A percentile compares a stretch with the other conserved stretches of the same genome.
These are phyloP conservation scores for Mortierella sp. DNA, from an alignment of 371 early-diverging fungal species.

Conservation along the genomic window DNA sequence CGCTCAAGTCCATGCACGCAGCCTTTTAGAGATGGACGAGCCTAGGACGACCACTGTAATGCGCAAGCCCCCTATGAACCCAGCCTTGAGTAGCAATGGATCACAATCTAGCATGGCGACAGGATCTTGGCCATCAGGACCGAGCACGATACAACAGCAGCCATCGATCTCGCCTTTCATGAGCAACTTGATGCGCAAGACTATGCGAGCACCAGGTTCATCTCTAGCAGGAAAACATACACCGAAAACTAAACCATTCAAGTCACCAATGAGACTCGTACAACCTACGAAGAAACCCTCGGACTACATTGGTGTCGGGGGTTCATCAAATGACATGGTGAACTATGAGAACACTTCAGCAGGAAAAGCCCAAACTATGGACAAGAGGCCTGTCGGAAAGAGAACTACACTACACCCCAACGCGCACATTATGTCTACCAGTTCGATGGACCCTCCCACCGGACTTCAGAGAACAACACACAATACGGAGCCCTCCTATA, in stretches of 20 bases:
- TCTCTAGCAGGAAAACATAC: background rate
- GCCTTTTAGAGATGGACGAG: constrained; percentile 25
- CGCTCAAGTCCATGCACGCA: constrained; percentile 24
- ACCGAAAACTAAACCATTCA: constrained; percentile 21
- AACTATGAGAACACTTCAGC: background rate
- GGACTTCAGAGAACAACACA: no score
- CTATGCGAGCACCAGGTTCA: constrained; percentile 19
- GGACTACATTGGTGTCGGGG: background rate
- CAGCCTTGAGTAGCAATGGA: background rate
- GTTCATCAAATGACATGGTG: background rate
- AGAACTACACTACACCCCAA: constrained; percentile 22
- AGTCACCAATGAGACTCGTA: constrained; percentile 28
- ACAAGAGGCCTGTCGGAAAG: constrained; percentile 3
- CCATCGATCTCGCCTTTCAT: constrained; percentile 29
- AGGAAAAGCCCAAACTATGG: background rate
- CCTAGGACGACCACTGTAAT: background rate
- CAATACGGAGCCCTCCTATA: constrained; percentile 7
- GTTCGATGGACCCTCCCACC: background rate
- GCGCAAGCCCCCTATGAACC: background rate
- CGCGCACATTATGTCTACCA: background rate
- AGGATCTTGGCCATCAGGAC: background rate
- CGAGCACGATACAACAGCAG: background rate
- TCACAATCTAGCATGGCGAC: background rate
- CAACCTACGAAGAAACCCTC: constrained; percentile 2
- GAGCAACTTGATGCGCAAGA: constrained; percentile 36